phyloP scores from a whole-genome alignment of 441 rosid genomes.

The Adansonia grandidieri region DNA sequence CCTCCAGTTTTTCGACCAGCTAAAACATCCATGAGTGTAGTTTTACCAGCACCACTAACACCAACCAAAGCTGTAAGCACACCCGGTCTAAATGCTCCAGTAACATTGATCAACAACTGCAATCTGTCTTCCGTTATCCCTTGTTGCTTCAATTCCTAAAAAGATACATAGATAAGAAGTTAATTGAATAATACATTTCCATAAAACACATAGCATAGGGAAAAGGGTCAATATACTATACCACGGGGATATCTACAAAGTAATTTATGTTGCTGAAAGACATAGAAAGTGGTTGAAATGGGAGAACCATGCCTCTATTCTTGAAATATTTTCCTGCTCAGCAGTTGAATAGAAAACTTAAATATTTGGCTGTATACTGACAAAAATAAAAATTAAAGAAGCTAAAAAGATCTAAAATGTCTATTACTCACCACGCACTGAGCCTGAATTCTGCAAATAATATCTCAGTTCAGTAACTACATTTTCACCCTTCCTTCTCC shows the following conservation, averaged over 20 bases:
- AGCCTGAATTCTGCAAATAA: slow-evolving; percentile 79
- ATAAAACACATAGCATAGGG: neutral
- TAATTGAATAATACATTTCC: slow-evolving; percentile 24
- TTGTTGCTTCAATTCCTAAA: slow-evolving; percentile 91
- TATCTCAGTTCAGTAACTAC: slow-evolving; percentile 77
- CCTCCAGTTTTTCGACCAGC: slow-evolving; percentile 98
- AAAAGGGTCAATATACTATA: slow-evolving; percentile 37
- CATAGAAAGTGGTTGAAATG: slow-evolving; percentile 91
- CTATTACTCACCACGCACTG: slow-evolving; percentile 60
- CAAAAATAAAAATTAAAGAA: slow-evolving; percentile 12
- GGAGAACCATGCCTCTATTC: slow-evolving; percentile 95
- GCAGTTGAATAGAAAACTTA: slow-evolving; percentile 29
- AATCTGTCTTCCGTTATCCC: slow-evolving; percentile 81
- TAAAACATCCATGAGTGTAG: slow-evolving; percentile 98
- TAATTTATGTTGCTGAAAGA: slow-evolving; percentile 84
- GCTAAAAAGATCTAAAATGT: slow-evolving; percentile 20
- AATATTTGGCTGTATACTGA: slow-evolving; percentile 5
- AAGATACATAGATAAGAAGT: slow-evolving; percentile 29
- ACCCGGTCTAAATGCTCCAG: slow-evolving; percentile 94
- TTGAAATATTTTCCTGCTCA: slow-evolving; percentile 78
- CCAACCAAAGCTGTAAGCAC: slow-evolving; percentile 95
- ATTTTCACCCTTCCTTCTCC: slow-evolving; percentile 80
- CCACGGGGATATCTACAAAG: slow-evolving; percentile 83
- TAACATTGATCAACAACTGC: slow-evolving; percentile 83
- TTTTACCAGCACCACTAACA: slow-evolving; percentile 97